These are phyloP conservation scores for Penicillium diatomitis DNA, from an alignment of 495 filamentous ascomycete genomes.

Conservation along the genomic window DNA sequence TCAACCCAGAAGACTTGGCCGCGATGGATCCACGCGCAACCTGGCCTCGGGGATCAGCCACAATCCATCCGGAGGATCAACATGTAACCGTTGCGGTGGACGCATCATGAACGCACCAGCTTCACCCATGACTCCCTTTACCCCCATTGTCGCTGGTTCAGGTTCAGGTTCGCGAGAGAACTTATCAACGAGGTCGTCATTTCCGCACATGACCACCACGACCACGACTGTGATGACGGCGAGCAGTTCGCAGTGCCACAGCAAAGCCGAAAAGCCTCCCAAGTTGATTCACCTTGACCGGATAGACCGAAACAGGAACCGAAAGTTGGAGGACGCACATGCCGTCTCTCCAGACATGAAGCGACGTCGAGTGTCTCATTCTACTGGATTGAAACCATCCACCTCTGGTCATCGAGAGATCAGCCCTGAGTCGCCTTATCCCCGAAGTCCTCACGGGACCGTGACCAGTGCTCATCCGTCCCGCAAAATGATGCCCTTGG, in stretches of 20 bases:
- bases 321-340: conserved; percentile 21
- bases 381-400: conserved; percentile 13
- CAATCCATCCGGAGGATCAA: conserved; percentile 30
- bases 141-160: conserved; percentile 7
- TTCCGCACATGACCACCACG: conserved; percentile 5
- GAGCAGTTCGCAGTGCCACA: conserved; percentile 16
- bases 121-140: conserved; percentile 33
- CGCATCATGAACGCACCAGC: conserved; percentile 38
- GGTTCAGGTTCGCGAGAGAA: conserved; percentile 5
- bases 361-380: conserved; percentile 41
- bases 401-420: conserved; percentile 18
- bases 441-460: conserved; percentile 24
- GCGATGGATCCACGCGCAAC: conserved; percentile 29
- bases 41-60: conserved; percentile 28
- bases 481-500: conserved; percentile 26
- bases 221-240: conserved; percentile 6
- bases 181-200: conserved; percentile 10
- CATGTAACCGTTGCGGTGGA: conserved; percentile 36
- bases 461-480: conserved; percentile 21
- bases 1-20: conserved; percentile 73
- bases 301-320: conserved; percentile 14
- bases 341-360: conserved; percentile 43
- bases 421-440: conserved; percentile 28
- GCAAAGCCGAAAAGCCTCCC: conserved; percentile 11
- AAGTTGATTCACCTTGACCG: conserved; percentile 19